Evolutionary conservation across 805 yeast genomes (phyloP).

Genomic region (Candida khao-thaluensis): DNA sequence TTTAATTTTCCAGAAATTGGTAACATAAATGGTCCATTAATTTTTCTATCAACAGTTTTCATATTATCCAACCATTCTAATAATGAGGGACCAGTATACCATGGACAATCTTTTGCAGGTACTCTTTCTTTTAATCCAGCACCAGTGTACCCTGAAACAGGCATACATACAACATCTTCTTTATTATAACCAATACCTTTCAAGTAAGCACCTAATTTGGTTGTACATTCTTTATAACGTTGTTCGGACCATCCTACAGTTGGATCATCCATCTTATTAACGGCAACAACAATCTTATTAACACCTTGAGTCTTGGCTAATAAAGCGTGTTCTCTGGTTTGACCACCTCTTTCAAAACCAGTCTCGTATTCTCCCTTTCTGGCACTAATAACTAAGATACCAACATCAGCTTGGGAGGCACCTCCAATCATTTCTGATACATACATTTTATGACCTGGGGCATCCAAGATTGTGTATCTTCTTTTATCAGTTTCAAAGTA

Average conservation of each 20-base stretch:
- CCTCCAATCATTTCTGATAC: constrained; percentile 99
- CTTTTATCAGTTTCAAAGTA: constrained; percentile 97
- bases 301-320: constrained; percentile 99
- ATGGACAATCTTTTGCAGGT: constrained; percentile 64
- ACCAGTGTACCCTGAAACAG: constrained; percentile 97
- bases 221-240: constrained; percentile 92
- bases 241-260: constrained; percentile 95
- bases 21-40: constrained; percentile 95
- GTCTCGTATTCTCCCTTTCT: constrained; percentile 99
- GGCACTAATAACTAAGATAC: constrained; percentile 94
- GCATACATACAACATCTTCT: constrained; percentile 89
- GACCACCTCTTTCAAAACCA: constrained; percentile 98
- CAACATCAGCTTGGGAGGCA: constrained; percentile 99
- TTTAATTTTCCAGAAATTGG: constrained; percentile 94
- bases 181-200: constrained; percentile 87
- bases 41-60: constrained; percentile 78
- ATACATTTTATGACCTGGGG: constrained; percentile 99
- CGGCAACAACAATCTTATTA: constrained; percentile 86
- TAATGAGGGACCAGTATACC: constrained; percentile 93
- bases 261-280: constrained; percentile 98
- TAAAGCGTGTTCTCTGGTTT: constrained; percentile 96
- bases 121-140: constrained; percentile 92
- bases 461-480: constrained; percentile 96
- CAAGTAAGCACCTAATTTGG: constrained; percentile 73
- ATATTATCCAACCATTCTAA: constrained; percentile 85